phyloP scores from a whole-genome alignment of 768 basidiomycete species.

The Paxillus ammoniavirescens region DNA sequence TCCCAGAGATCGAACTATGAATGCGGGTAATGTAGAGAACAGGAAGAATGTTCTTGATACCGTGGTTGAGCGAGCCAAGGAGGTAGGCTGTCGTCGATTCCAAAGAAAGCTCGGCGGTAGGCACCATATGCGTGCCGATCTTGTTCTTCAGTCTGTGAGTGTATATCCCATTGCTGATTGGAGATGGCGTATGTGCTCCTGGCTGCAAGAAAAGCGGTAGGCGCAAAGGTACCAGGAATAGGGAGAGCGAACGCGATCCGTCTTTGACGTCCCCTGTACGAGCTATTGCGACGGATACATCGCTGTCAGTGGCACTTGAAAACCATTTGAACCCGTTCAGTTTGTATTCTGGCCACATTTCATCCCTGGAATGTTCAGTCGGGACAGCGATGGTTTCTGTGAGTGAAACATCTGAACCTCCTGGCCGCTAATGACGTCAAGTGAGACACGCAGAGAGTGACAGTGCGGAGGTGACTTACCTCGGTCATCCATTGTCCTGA shows the following conservation, averaged over 20 bases:
- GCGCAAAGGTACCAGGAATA: constrained; percentile 68
- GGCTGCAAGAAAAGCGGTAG: constrained; percentile 48
- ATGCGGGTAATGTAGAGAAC: constrained; percentile 78
- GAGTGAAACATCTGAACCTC: constrained; percentile 73
- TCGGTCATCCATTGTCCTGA: constrained; percentile 89
- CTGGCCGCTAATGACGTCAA: constrained; percentile 47
- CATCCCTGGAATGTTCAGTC: constrained; percentile 29
- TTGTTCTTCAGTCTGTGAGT: constrained; percentile 79
- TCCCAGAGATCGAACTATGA: constrained; percentile 56
- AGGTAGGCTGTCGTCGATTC: constrained; percentile 60
- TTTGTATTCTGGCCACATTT: constrained; percentile 51
- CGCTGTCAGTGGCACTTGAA: constrained; percentile 76
- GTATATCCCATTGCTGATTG: constrained; percentile 62
- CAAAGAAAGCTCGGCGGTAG: constrained; percentile 73
- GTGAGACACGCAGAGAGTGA: not conserved
- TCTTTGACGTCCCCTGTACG: constrained; percentile 56
- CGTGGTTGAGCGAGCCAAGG: constrained; percentile 55
- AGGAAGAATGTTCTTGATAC: constrained; percentile 65
- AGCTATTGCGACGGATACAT: constrained; percentile 70
- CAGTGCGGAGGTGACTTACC: constrained; percentile 28
- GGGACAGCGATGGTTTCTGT: constrained; percentile 63
- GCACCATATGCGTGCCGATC: constrained; percentile 69
- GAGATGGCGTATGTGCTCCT: constrained; percentile 39
- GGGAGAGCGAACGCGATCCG: constrained; percentile 67
- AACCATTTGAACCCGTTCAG: constrained; percentile 83